Evolutionary conservation across 2,329 filamentous ascomycete genomes (phyloP).

Genomic region (Ophiostoma perfectum): DNA sequence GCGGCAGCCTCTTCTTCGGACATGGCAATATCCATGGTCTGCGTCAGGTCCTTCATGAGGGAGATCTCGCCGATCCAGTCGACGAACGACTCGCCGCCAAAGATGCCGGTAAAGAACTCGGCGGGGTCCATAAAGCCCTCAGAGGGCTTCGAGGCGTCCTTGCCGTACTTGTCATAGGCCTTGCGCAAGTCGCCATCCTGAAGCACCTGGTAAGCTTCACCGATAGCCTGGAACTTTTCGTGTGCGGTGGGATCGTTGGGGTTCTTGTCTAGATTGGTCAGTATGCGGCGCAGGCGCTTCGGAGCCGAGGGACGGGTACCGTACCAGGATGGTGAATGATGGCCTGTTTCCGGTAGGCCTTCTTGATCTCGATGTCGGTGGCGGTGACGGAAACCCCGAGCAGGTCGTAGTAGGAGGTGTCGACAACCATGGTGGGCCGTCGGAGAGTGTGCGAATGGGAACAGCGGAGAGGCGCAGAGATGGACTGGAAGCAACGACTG

Average conservation of each 20-base stretch:
- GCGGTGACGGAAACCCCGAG: conserved; percentile 80
- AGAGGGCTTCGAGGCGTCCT: conserved; percentile 84
- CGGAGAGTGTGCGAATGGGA: not conserved
- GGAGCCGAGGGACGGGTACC: conserved; percentile 21
- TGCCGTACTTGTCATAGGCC: conserved; percentile 95
- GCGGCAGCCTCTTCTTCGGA: conserved; percentile 55
- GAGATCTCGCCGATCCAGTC: conserved; percentile 98
- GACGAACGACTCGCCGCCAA: conserved; percentile 89
- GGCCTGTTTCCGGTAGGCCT: conserved; percentile 90
- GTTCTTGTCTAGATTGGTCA: conserved; percentile 71
- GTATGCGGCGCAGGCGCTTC: not conserved
- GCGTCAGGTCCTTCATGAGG: conserved; percentile 95
- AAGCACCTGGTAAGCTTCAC: conserved; percentile 71
- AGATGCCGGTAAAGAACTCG: conserved; percentile 98
- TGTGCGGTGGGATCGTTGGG: conserved; percentile 91
- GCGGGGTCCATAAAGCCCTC: conserved; percentile 92
- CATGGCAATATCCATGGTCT: conserved; percentile 97
- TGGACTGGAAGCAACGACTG: not conserved
- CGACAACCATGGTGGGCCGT: conserved; percentile 65
- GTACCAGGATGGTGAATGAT: conserved; percentile 86
- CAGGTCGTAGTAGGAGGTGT: conserved; percentile 83
- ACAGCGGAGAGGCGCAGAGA: not conserved
- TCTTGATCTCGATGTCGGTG: conserved; percentile 90
- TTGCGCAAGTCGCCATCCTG: conserved; percentile 81
- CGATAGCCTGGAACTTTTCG: conserved; percentile 86